Evolutionary conservation across 441 rosid species (phyloP), one percentile per base, ranked within the genome.

Genomic region (Populus hybrid): DNA sequence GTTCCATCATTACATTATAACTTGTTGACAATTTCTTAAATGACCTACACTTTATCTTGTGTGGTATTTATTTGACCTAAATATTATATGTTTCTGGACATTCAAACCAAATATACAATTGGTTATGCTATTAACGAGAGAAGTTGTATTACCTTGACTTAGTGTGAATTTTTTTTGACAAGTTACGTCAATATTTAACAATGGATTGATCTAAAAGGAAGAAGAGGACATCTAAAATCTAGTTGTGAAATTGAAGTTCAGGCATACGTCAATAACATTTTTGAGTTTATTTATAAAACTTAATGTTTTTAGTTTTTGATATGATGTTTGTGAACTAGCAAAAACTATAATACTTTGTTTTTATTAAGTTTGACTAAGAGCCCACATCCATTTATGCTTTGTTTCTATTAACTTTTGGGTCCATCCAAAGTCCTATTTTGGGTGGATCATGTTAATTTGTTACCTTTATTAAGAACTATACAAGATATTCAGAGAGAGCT

Each of bases 11-110:
- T 78, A 21, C 1, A 30, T 40, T 78, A 46, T 30, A 28, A 66
- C 9, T 1, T 73, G 3, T 36, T 65, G 14, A 73, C 1, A 1
- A 10, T 64, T 26, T 61, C n/a, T 1, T 14, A 77, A 77, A 35
- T 61, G 34, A 77, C 79, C 2, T 70, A 0, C 8, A 4, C 74
- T 1, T 77, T 77, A 70, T 59, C n/a, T 61, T 57, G n/a, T 77
- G 36, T 23, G 70, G 10, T 77, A 1, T 18, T 64, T 64, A 26
- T 77, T 77, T 71, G 8, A 70, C 71, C 5, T 77, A 20, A 71
- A 5, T 72, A 5, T 59, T 77, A 65, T 72, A 14, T 77, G 0
- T 71, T 61, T 77, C 63, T 42, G 64, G 76, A 77, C 65, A 69
- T 76, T 46, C 14, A 35, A 38, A 77, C 36, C 20, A 77, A 16